A percentile compares a stretch with the other conserved stretches of the same genome.
phyloP scores from a whole-genome alignment of 2,329 filamentous ascomycete species.

The Trichoderma asperellum region DNA sequence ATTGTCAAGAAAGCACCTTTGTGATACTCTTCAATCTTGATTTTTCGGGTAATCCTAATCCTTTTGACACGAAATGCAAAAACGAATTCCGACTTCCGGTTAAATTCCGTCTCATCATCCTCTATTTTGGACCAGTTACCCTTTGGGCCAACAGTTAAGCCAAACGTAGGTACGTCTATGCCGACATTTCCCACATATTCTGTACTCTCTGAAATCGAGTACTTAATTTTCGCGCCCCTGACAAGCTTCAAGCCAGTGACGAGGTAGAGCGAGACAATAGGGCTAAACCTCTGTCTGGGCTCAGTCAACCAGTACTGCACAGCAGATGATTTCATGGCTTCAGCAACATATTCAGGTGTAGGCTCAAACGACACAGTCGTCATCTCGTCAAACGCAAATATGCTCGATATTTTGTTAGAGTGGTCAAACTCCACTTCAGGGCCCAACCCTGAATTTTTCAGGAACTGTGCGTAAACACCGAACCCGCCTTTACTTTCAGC shows the following conservation, averaged over 20 bases:
- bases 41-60: background rate
- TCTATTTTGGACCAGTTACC: background rate
- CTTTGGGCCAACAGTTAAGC: background rate
- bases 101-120: background rate
- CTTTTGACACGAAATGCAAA: conserved; percentile 18
- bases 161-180: background rate
- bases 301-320: conserved; percentile 1
- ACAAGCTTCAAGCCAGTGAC: conserved; percentile 14
- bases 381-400: conserved; percentile 4
- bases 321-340: conserved; percentile 4
- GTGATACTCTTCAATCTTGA: background rate
- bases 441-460: background rate
- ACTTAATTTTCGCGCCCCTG: conserved; percentile 3
- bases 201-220: background rate
- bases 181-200: background rate
- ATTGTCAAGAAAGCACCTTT: conserved; percentile 2
- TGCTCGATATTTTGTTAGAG: background rate
- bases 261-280: conserved; percentile 11
- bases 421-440: background rate
- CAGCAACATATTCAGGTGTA: conserved; percentile 1
- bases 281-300: background rate
- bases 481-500: background rate
- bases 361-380: conserved; percentile 8
- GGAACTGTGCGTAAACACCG: conserved; percentile 7
- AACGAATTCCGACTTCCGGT: background rate